Conservation (phyloP, 345 rosid species). For the Corchorus olitorius region DNA sequence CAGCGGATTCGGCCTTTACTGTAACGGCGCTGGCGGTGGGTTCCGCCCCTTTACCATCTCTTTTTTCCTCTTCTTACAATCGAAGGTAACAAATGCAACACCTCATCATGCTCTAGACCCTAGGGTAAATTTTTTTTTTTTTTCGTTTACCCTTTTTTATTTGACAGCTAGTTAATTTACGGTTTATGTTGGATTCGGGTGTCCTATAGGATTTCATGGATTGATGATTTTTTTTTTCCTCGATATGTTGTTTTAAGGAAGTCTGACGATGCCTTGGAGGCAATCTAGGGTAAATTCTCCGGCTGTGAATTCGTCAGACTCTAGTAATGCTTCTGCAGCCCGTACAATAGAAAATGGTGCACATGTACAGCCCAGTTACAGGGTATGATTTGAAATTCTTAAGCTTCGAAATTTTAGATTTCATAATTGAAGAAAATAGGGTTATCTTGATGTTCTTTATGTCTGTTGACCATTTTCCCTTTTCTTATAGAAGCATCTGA, state of each 20-base stretch:
- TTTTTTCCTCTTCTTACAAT: constrained; percentile 46
- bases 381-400: constrained; percentile 41
- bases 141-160: not conserved
- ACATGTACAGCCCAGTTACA: constrained; percentile 49
- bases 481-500: constrained; percentile 46
- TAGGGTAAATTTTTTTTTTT: constrained; percentile 7
- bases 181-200: constrained; percentile 17
- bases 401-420: not conserved
- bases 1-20: constrained; percentile 75
- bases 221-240: not conserved
- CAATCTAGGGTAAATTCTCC: constrained; percentile 61
- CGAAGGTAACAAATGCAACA: constrained; percentile 50
- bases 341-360: constrained; percentile 60
- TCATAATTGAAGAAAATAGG: not conserved
- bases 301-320: constrained; percentile 40
- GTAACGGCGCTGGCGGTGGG: constrained; percentile 71
- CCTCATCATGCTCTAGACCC: not conserved
- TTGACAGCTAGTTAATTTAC: not conserved
- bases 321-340: constrained; percentile 38
- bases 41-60: constrained; percentile 60
- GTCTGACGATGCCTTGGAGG: constrained; percentile 70
- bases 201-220: not conserved
- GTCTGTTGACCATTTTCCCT: not conserved
- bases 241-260: constrained; percentile 58
- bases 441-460: not conserved